Evolutionary conservation across 805 yeast species (phyloP).

Genomic region (Metschnikowia reukaufii): DNA sequence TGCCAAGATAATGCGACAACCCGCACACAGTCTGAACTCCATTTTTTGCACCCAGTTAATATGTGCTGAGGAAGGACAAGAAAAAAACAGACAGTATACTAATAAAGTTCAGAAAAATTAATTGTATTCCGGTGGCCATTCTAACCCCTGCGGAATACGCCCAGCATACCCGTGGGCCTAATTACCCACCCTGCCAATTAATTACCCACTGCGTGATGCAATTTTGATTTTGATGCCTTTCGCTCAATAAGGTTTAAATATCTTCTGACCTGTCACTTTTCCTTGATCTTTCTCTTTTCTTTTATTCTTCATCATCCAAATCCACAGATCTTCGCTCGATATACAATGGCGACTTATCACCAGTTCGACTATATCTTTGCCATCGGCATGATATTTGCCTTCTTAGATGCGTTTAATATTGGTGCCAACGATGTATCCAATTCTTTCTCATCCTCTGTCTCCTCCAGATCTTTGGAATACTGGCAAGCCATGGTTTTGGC

Average conservation of each 20-base stretch:
- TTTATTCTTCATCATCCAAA: not conserved
- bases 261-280: not conserved
- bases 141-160: not conserved
- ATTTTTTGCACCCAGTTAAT: slow-evolving; percentile 16
- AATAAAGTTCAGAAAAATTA: not conserved
- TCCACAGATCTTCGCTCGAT: not conserved
- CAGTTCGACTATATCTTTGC: slow-evolving; percentile 73
- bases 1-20: slow-evolving; percentile 12
- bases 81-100: no score
- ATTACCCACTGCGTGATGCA: not conserved
- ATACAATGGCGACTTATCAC: slow-evolving; percentile 38
- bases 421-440: slow-evolving; percentile 84
- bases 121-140: not conserved
- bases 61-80: slow-evolving; percentile 7
- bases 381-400: slow-evolving; percentile 66
- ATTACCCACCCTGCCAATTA: not conserved
- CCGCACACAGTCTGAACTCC: slow-evolving; percentile 6
- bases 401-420: slow-evolving; percentile 75
- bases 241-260: not conserved
- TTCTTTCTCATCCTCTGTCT: slow-evolving; percentile 74
- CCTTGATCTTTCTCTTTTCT: not conserved
- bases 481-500: slow-evolving; percentile 78
- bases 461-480: slow-evolving; percentile 65
- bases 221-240: not conserved
- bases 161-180: slow-evolving; percentile 5